Evolutionary conservation across 768 basidiomycete species (phyloP).

Genomic region (Tulasnella sp.): DNA sequence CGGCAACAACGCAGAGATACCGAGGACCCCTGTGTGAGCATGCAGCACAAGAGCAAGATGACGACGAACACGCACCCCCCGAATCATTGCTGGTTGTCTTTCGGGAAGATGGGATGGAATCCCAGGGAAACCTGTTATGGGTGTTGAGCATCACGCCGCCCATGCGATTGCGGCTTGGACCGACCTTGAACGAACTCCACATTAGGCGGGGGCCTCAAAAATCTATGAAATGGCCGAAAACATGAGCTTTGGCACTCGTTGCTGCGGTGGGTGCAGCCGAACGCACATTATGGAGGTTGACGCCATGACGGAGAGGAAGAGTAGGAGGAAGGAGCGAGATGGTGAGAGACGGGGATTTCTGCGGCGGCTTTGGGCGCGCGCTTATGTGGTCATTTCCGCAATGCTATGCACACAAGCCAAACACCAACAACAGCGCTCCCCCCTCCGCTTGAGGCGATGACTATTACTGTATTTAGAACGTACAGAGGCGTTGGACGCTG

Average conservation of each 20-base stretch:
- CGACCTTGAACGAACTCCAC: conserved; percentile 84
- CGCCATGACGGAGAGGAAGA: conserved; percentile 24
- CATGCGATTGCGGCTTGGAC: conserved; percentile 33
- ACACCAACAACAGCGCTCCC: conserved; percentile 7
- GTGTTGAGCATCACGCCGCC: not conserved
- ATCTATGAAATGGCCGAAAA: conserved; percentile 51
- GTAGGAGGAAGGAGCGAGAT: conserved; percentile 18
- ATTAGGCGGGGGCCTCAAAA: conserved; percentile 83
- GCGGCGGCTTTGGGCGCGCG: conserved; percentile 9
- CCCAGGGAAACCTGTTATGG: conserved; percentile 73
- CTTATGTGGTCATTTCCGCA: conserved; percentile 14
- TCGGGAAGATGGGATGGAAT: conserved; percentile 77
- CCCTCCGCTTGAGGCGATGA: not conserved
- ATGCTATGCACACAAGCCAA: conserved; percentile 14
- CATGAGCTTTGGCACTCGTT: not conserved
- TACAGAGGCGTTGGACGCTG: conserved; percentile 8
- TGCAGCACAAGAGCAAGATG: conserved; percentile 24
- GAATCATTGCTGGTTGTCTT: conserved; percentile 79
- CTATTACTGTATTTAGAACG: not conserved
- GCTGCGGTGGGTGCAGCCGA: not conserved
- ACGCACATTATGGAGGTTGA: conserved; percentile 27
- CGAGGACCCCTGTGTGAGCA: conserved; percentile 36
- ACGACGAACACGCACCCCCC: conserved; percentile 64
- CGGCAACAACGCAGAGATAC: not conserved
- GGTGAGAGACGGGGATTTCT: conserved; percentile 17